Base-by-base conservation (phyloP, 2,329 filamentous ascomycete genomes). In the Tolypocladium cylindrosporum region DNA sequence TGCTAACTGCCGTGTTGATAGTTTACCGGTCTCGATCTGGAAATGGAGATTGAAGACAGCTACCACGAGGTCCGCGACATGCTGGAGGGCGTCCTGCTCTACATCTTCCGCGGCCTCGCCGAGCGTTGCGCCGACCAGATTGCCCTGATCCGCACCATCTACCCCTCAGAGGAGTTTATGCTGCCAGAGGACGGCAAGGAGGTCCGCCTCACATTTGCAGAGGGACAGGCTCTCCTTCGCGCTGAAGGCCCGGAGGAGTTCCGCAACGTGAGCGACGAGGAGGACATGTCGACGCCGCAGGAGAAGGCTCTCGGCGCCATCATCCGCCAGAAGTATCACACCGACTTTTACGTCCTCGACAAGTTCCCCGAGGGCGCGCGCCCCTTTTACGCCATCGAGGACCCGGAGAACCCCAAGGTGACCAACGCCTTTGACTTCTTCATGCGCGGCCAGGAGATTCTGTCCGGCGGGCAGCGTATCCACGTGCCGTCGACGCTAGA, bases 311-410 rank as follows among this genome's bases (percentile, higher is more conserved):
- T 97, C 10, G 94, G 94, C 59, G 86, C 85, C 34, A 80, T 97
- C 54, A 85, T 97, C 64, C 87, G 90, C 58, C 82, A 90, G 66
- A 97, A 96, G 76, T 96, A 88, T 81, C 84, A 88, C 70, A 94
- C 91, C 60, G 94, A 99, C 77, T 97, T 97, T 77, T 97, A 96
- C 77, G 87, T 95, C 27, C 83, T 99, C 61, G 93, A 97, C 79
- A 94, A 97, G 75, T 99, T 96, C 80, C 94, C 94, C 51, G 86
- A 94, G 72, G 79, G 80, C 42, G 90, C 94, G 24, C 85, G 94
- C 37, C 93, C 93, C 6, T 96, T 96, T 75, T 97, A 97, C 75
- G 91, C 93, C 61, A 90, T 93, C 77, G 85, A 89, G 57, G 89
- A 68, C 37, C 52, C 57, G n/a, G 42, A 51, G 4, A 40, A 58